Conservation (phyloP, 2,329 filamentous ascomycete genomes). For the Sporothrix euskadiensis region DNA sequence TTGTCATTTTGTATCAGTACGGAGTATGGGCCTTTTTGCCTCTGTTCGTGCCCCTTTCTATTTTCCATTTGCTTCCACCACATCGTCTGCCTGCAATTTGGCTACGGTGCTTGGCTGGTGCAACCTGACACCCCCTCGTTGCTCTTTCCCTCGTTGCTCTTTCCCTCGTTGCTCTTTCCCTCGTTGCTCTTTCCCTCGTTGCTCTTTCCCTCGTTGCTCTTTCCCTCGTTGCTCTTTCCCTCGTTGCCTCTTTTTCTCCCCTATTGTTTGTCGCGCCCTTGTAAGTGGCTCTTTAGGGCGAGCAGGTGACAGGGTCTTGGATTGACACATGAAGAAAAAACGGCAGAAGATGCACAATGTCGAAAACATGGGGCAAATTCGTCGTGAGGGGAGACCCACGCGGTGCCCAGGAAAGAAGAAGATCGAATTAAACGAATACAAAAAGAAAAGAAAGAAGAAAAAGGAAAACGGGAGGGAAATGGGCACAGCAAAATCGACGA, state of each 20-base stretch:
- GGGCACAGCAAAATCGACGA: background rate
- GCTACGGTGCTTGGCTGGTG: constrained; percentile 6
- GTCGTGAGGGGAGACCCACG: constrained; percentile 16
- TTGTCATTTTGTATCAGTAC: background rate
- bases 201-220: background rate
- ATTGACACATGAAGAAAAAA: constrained; percentile 9
- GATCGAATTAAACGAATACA: background rate
- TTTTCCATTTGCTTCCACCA: background rate
- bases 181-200: background rate
- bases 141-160: too few species aligned
- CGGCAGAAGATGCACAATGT: background rate
- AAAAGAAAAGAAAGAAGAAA: background rate
- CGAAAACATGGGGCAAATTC: constrained; percentile 9
- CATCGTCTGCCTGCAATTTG: background rate
- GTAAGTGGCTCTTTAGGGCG: background rate
- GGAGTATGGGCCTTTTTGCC: background rate
- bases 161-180: background rate
- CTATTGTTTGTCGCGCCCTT: background rate
- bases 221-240: background rate
- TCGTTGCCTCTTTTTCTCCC: background rate
- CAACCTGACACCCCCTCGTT: constrained; percentile 5
- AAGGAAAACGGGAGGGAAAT: background rate
- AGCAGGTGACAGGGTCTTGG: background rate
- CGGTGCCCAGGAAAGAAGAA: background rate
- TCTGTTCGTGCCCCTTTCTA: background rate